Base-by-base conservation (phyloP, 805 yeast species). In the Cyberlindnera suaveolens region DNA sequence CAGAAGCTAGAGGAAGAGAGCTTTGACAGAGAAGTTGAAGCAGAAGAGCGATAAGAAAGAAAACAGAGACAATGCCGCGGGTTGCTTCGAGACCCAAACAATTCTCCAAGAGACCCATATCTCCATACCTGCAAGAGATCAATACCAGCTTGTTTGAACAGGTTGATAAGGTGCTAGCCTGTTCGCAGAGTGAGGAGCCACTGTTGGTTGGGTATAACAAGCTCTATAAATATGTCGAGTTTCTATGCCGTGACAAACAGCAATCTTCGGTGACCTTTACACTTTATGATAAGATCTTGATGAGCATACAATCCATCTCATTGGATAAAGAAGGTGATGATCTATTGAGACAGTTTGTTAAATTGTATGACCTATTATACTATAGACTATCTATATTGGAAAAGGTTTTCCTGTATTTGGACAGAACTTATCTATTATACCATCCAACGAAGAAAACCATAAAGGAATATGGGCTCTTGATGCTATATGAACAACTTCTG, bases 141-240 rank as follows among this genome's bases (percentile, higher is more conserved):
- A 32, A 45, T 4, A 6, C 33, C 6, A 35, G 40, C 34, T 41
- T 48, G 14, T 43, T 39, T 6, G 17, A 30, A 6, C 42, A 39
- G 15, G 49, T 42, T 3, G 47, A 39, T 8, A 14, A 34, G 23
- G 20, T 43, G 2, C 39, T 48, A 5, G 13, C 9, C 4, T 42
- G 37, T n/a, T 39, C 40, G 4, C 26, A 39, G 6, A 16, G 40
- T 6, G 36, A 29, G 13, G 33, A 39, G 13, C 32, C 33, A 16
- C 31, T 44, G 26, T 11, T 27, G 11, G 15, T 31, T 29, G 45
- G 42, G 18, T 40, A 43, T 31, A 44, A 44, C n/a, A 20, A 50
- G 31, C 43, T 57, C 5, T 57, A 56, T 49, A 53, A 47, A 38
- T 47, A 40, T 35, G 60, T 56, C 4, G 61, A 57, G 48, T 51